Base-by-base conservation (phyloP, 257 asterid genomes). In the Eucommia ulmoides region DNA sequence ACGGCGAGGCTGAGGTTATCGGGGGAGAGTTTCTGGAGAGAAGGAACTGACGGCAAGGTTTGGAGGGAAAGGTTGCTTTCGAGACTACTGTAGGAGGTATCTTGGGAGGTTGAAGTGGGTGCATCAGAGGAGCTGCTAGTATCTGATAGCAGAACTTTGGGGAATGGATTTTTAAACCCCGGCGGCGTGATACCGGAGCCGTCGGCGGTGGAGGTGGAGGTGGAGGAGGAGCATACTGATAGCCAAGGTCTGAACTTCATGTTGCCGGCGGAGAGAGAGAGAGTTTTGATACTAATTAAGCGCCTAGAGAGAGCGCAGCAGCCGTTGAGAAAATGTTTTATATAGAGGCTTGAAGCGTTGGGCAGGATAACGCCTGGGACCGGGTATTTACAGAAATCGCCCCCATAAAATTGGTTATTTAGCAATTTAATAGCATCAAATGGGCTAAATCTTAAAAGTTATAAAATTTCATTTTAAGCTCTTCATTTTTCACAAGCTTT, bases 11-110 rank as follows among this genome's bases (percentile, higher is more conserved):
- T 58, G 25, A 59, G 23, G 50, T 50, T 41, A 22, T 61, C 75
- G 5, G 73, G 68, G 0, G 73, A 64, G 49, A 60, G 79, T 22
- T 67, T 79, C 33, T 85, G 92, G 51, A 87, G 89, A 18, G 92
- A 86, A 5, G 92, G 96, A 33, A 85, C 63, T 12, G 96, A 86
- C 24, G 93, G 94, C 50, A 76, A 81, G 17, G 96, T 83, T 54
- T 73, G 20, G 51, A 83, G 78, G 2, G 96, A 86, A 64, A 76
- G 75, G 19, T 78, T 76, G 82, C 66, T 66, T 33, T 78, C 78
- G 12, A 86, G 74, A 65, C 88, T 74, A 56, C 55, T 66, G 56
- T 6, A 56, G 44, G 35, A 55, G 48, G 87, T 61, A n/a, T 65
- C 70, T 52, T 61, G 76, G 23, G 75, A 74, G 7, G 67, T 55